Evolutionary conservation across 306 rosid species (phyloP).

Genomic region (Quercus rubra): DNA sequence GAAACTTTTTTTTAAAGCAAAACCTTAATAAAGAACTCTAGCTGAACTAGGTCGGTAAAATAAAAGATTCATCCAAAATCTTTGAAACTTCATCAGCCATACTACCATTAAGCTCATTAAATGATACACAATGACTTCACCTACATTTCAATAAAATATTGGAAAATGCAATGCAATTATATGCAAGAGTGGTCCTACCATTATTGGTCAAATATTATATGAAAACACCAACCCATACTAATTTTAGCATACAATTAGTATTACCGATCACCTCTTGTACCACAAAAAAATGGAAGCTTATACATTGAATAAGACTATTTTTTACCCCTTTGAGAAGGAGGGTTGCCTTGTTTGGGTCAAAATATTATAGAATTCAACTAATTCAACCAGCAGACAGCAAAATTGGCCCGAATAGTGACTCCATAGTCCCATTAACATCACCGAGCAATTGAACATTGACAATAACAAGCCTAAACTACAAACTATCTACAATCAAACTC

Average conservation of each 20-base stretch:
- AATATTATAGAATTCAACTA: too few relatives aligned
- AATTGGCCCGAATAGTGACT: too few relatives aligned
- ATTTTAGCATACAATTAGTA: too few relatives aligned
- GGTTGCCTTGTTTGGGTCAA: too few relatives aligned
- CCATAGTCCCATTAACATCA: background rate
- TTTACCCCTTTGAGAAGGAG: too few relatives aligned
- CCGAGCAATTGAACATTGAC: background rate
- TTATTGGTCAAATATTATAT: background rate
- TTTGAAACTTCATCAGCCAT: background rate
- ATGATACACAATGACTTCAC: background rate
- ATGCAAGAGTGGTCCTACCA: background rate
- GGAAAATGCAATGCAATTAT: background rate
- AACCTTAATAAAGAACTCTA: background rate
- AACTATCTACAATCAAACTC: background rate
- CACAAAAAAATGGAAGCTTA: too few relatives aligned
- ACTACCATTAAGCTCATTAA: background rate
- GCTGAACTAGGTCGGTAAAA: background rate
- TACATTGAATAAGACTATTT: too few relatives aligned
- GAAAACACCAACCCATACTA: background rate
- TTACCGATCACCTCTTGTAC: too few relatives aligned
- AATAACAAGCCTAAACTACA: too few relatives aligned
- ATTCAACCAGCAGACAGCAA: too few relatives aligned
- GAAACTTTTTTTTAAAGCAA: background rate
- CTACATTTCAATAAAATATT: background rate
- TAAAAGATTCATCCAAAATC: background rate